Evolutionary conservation across 257 asterid genomes (phyloP), one percentile per base, ranked within the genome.

Genomic region (Ilex asprella): DNA sequence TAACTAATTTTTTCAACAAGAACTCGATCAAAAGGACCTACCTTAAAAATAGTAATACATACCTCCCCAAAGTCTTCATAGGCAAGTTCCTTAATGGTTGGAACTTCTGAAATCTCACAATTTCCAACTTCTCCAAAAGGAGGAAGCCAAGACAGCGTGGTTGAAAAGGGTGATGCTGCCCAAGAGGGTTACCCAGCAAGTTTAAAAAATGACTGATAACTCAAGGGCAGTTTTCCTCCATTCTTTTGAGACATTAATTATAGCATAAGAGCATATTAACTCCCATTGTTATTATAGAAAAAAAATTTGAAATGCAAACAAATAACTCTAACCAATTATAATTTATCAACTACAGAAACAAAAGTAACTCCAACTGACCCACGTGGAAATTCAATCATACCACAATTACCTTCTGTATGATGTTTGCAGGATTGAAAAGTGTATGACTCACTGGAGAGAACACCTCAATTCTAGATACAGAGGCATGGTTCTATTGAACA

Each of bases 391-490:
- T 56, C 58, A 57, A 13, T 2, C 30, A 44, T 14, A n/a, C 47
- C 53, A 63, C 21, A 56, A 59, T 16, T 70, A 86, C 99, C 96
- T 92, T 92, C 61, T 65, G 65, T 67, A 89, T 78, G 55, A 92
- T 80, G 67, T 89, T 93, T 30, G 89, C 86, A 75, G 99, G 99
- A 76, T 80, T 62, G 76, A 86, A 92, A 44, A 92, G 81, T 35
- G 99, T 89, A 70, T 92, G 97, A 62, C 99, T 89, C 74, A 89
- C 95, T 2, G 99, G 93, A 67, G 95, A 81, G 75, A 84, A 86
- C 46, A 83, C 68, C 76, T 92, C 95, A 43, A 89, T 66, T 52
- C 85, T 86, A 69, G 84, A 74, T 65, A 62, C 72, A 64, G 77
- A 57, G 65, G 91, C 91, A 68, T 76, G 69, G 56, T 55, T 78